These are phyloP conservation scores for Penicillium digitatum DNA, from an alignment of 2,329 filamentous ascomycete genomes.

Conservation along the genomic window DNA sequence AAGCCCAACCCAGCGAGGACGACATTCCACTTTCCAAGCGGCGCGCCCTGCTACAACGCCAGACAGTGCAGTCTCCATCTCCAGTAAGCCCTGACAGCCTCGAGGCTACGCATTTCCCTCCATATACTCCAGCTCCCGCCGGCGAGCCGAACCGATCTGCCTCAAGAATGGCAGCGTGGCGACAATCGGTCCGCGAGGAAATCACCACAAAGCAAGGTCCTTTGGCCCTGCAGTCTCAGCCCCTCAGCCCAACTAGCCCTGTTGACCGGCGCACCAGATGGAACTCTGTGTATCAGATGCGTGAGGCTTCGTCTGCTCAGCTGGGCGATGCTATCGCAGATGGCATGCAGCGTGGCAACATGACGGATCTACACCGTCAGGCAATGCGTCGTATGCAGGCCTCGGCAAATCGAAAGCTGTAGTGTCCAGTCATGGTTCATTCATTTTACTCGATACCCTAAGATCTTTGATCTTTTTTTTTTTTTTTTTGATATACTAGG, in stretches of 20 bases:
- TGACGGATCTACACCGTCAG: conserved; percentile 73
- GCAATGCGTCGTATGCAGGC: conserved; percentile 77
- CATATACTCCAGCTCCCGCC: conserved; percentile 7
- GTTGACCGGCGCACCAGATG: conserved; percentile 61
- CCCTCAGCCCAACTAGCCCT: conserved; percentile 35
- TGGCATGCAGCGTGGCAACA: conserved; percentile 69
- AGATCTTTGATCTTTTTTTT: conserved; percentile 9
- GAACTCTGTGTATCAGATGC: conserved; percentile 56
- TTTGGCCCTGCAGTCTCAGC: conserved; percentile 28
- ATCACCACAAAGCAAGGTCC: conserved; percentile 42
- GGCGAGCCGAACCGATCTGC: conserved; percentile 36
- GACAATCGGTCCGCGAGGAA: conserved; percentile 62
- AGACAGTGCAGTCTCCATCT: conserved; percentile 47
- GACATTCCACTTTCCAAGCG: conserved; percentile 70
- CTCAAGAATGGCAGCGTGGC: conserved; percentile 62
- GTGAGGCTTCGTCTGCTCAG: conserved; percentile 55
- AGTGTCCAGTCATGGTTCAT: background rate
- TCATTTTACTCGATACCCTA: conserved; percentile 13
- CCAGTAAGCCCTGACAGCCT: conserved; percentile 46
- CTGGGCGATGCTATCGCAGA: conserved; percentile 65
- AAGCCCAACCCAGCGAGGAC: conserved; percentile 47
- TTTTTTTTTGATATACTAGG: background rate
- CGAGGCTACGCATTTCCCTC: conserved; percentile 3
- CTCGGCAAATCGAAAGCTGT: conserved; percentile 44
- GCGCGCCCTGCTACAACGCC: conserved; percentile 57